Base-by-base conservation (phyloP, 2,329 filamentous ascomycete species). In the Aschersonia sp. region DNA sequence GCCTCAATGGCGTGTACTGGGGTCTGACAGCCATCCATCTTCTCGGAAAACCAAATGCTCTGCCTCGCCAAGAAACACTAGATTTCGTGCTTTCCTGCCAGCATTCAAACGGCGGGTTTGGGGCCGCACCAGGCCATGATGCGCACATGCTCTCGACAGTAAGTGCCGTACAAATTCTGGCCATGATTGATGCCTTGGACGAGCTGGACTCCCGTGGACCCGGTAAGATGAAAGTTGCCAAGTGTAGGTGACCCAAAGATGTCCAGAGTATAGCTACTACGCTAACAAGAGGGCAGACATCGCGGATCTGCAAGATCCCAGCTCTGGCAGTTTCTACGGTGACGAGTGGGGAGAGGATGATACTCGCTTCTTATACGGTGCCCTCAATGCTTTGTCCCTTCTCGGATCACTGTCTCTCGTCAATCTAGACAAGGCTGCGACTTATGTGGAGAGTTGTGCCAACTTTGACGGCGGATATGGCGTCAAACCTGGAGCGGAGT, bases 271-370 rank as follows among this genome's bases (percentile, higher is more conserved):
- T 40, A 53, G 43, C 30, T 45, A 22, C 41, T 41, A 47, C 45
- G 55, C 50, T 53, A 47, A 51, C 14, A 35, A 30, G 41, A 47
- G 30, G 45, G 45, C 56, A 79, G 87, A 83, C 66, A 88, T 97
- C 56, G 83, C 89, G 52, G 70, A 71, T 52, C 74, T 95, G 46
- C 92, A 98, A 60, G 83, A 95, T 60, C 71, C 69, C 22, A 71
- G 83, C 48, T 87, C 83, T 4, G 92, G 92, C 50, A 92, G 86
- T 0, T 97, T 98, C 64, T 79, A 83, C 47, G 92, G 92, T 45
- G 92, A 98, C 59, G 83, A 94, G 64, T 98, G 89, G 89, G 92
- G 92, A 32, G 92, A 98, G 64, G 83, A 84, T 52, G 92, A 98
- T 65, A 97, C 92, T 0, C 81, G 92, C 30, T 98, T 98, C 61